Conservation (phyloP, 208 protist species). For the Trypanosoma melophagium region DNA sequence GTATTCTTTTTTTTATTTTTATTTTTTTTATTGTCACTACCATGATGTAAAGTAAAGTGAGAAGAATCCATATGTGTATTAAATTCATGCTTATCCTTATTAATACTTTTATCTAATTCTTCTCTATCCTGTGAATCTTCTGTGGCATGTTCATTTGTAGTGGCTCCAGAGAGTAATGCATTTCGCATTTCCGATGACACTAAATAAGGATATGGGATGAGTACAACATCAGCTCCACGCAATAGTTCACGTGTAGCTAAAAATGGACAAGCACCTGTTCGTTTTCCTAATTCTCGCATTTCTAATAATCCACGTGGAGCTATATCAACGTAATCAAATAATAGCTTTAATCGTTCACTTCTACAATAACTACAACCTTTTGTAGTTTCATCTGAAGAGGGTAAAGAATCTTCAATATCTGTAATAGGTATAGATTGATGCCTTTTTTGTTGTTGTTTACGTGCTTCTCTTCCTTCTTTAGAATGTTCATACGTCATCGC, state of each 20-base stretch:
- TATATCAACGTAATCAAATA: constrained; percentile 31
- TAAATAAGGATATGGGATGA: constrained; percentile 85
- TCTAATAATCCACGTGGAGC: constrained; percentile 39
- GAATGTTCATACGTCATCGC: constrained; percentile 77
- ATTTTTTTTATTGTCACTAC: too few relatives aligned
- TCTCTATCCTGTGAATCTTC: not conserved
- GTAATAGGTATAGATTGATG: not conserved
- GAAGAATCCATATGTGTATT: constrained; percentile 12
- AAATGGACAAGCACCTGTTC: constrained; percentile 79
- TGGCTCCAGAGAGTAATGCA: constrained; percentile 55
- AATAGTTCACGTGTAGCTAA: constrained; percentile 64
- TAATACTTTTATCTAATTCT: constrained; percentile 9
- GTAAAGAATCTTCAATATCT: constrained; percentile 25
- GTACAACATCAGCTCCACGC: constrained; percentile 68
- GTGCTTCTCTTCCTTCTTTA: constrained; percentile 37
- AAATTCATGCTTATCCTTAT: not conserved
- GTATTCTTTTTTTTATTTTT: not conserved
- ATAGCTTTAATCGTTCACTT: constrained; percentile 24
- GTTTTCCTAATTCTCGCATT: constrained; percentile 46
- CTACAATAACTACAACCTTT: constrained; percentile 31
- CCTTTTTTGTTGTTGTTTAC: constrained; percentile 26
- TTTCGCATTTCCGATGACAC: constrained; percentile 64
- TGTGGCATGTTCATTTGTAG: constrained; percentile 41
- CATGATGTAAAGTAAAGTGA: too few relatives aligned
- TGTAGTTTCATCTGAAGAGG: too few relatives aligned